Conservation (phyloP, 306 rosid species). For the Nissolia schottii region DNA sequence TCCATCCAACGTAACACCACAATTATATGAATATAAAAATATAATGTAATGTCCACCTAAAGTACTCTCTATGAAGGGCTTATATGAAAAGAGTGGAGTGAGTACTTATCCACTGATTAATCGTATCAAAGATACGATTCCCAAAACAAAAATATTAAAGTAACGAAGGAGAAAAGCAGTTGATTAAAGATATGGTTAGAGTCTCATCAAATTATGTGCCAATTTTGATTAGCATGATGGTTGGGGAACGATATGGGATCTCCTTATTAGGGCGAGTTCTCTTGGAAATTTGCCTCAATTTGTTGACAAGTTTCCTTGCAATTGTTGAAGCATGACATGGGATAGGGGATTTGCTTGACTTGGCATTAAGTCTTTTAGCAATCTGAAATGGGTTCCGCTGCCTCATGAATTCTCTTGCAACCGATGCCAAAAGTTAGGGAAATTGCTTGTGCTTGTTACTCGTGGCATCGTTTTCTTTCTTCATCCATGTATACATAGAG, state of each 20-base stretch:
- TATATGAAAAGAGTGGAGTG: slow-evolving; percentile 6
- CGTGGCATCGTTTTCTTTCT: not conserved
- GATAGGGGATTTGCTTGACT: not conserved
- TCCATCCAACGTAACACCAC: slow-evolving; percentile 16
- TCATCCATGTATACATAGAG: not conserved
- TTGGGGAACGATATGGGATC: not conserved
- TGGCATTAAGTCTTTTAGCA: not conserved
- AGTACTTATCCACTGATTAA: slow-evolving; percentile 33
- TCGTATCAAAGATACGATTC: slow-evolving; percentile 31
- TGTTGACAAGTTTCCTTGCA: not conserved
- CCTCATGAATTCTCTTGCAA: not conserved
- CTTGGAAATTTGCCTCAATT: not conserved
- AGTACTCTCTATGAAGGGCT: slow-evolving; percentile 17
- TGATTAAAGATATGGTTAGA: not conserved
- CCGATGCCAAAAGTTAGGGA: not conserved
- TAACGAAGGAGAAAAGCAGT: not conserved
- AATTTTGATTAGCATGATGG: not conserved
- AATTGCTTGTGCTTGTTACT: not conserved
- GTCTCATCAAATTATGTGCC: not conserved
- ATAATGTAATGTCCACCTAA: slow-evolving; percentile 14
- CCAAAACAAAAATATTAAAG: not conserved
- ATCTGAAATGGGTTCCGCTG: not conserved
- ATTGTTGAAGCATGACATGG: not conserved
- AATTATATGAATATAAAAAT: slow-evolving; percentile 1
- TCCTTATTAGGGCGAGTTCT: too few relatives aligned